These are phyloP conservation scores for Carex arenaria DNA, from an alignment of 202 grass and related monocot genomes.

Conservation along the genomic window DNA sequence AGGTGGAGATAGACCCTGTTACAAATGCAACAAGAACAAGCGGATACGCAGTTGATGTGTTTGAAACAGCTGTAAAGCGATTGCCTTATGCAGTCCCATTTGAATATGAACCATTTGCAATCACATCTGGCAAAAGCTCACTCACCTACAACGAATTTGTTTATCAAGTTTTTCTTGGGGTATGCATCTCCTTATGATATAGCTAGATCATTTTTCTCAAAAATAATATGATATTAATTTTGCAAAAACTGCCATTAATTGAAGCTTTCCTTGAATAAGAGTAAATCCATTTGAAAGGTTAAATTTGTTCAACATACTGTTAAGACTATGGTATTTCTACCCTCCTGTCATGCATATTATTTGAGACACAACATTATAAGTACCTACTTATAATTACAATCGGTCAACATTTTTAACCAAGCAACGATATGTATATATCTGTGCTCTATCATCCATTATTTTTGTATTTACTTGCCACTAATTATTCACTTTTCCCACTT, in stretches of 20 bases:
- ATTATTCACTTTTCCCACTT: background rate
- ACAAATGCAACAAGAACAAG: slow-evolving; percentile 12
- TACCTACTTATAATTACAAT: no score
- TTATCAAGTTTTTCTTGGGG: background rate
- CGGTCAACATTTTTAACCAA: no score
- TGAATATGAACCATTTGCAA: slow-evolving; percentile 7
- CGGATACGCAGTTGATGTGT: slow-evolving; percentile 71
- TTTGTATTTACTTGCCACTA: no score
- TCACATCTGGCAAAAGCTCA: background rate
- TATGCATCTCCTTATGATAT: background rate
- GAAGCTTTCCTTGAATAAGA: no score
- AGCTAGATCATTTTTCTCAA: background rate
- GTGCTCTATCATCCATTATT: no score
- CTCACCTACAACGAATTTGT: slow-evolving; percentile 43
- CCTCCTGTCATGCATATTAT: no score
- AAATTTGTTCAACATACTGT: no score
- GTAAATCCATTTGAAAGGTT: no score
- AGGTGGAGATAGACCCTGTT: background rate
- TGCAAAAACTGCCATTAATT: background rate
- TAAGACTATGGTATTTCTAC: no score
- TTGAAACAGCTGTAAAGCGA: slow-evolving; percentile 34
- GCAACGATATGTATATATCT: no score
- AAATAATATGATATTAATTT: background rate
- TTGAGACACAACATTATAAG: no score
- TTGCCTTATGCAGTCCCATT: slow-evolving; percentile 37